A percentile compares a stretch with the other conserved stretches of the same genome.
Evolutionary conservation across 148 eudicot genomes (phyloP).

Genomic region (Chenopodium suecicum): DNA sequence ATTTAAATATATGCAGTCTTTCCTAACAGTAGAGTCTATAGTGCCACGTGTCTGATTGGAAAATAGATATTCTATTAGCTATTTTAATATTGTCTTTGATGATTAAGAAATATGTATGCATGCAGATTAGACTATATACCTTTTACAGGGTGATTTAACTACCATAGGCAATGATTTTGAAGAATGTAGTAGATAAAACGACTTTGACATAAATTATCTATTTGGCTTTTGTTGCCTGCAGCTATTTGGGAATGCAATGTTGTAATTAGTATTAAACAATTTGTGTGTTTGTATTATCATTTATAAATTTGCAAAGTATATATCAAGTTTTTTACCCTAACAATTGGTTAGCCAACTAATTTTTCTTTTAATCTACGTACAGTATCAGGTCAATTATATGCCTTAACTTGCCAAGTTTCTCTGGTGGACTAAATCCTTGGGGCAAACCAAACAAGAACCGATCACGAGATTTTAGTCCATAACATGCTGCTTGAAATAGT

Average conservation of each 20-base stretch:
- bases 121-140: neutral
- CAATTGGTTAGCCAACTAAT: neutral
- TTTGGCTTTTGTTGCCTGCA: neutral
- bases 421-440: slow-evolving; percentile 99
- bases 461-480: slow-evolving; percentile 55
- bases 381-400: slow-evolving; percentile 91
- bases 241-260: too few relatives aligned
- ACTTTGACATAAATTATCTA: neutral
- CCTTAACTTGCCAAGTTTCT: slow-evolving; percentile 97
- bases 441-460: slow-evolving; percentile 71
- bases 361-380: slow-evolving; percentile 11
- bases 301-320: too few relatives aligned
- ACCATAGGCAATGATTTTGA: neutral
- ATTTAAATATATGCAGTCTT: neutral
- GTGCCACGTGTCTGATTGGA: neutral
- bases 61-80: neutral
- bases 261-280: neutral
- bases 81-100: neutral
- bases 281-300: neutral
- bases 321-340: neutral
- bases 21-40: neutral
- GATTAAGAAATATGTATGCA: neutral
- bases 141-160: neutral
- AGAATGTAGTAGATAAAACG: neutral
- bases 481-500: neutral